Base-by-base conservation (phyloP, 371 early-diverging fungal species). In the Lichtheimia ornata region DNA sequence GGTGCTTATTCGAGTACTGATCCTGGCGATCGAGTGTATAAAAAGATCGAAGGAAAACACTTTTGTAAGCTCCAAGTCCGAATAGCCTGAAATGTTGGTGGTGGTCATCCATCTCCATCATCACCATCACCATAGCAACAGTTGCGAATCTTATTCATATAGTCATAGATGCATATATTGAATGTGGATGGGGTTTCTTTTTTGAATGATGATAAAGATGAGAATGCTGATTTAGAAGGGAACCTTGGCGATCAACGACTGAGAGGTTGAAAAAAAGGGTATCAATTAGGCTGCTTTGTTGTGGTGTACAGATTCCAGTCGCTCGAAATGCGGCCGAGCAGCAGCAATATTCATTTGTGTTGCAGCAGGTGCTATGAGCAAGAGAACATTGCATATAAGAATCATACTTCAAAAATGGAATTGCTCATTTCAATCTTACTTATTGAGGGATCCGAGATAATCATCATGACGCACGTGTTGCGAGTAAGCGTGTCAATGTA, bases 251-350 rank as follows among this genome's bases (percentile, higher is more conserved):
- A 47, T 47, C 18, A 47, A 18, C n/a, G 47, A 17, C 18, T 18
- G 47, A 47, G 14, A 47, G 47, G 22, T 35, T n/a, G 30, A 27
- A 55, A 9, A 17, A 18, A 22, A n/a, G n/a, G n/a, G 42, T 28
- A 14, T 61, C 62, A 61, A 40, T 35, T 45, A 35, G 11, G 35
- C 11, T 35, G 35, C 35, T 42, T 91, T 50, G 30, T 56, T 56
- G 50, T 56, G 51, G 50, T 56, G 51, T 45, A 52, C 44, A 2
- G 44, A 59, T 61, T 65, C 93, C 60, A 95, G 82, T 64, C 86
- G 86, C 59, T 88, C 88, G 77, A 95, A 95, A 70, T 94, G 91
- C 62, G 76, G 75, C 61, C 92, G 65, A 2, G 94, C 93, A 22
- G 88, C 85, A 4, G 73, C 74, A 65, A 95, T 93, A 67, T 95